Evolutionary conservation across 2,329 filamentous ascomycete species (phyloP), one percentile per base, ranked within the genome.

Genomic region (Rosellinia necatrix): DNA sequence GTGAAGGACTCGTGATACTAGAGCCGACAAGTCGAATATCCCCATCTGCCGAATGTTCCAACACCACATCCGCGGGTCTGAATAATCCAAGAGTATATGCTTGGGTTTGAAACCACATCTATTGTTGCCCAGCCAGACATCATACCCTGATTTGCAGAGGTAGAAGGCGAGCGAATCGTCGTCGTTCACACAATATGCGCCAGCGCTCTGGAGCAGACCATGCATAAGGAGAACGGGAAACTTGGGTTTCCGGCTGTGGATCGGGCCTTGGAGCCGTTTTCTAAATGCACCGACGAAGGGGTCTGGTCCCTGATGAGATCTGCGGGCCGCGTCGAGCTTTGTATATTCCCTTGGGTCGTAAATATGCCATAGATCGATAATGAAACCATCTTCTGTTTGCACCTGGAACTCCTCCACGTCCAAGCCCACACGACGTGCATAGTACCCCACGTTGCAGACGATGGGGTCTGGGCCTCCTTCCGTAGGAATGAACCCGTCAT

Each of bases 21-120:
- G 80, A 0, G 92, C 92, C 0, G 92, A 82, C 2, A 97, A 80
- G 69, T 97, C 93, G 69, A 96, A 85, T 1, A 92, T 87, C 3
- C 92, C 93, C 89, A 97, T 96, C 68, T 96, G 91, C 0, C 90
- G 85, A 52, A 97, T 96, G 63, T 96, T 96, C 93, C 93, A 97
- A 35, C 87, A 86, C 93, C 93, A 97, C 90, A 97, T 96, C 25
- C 92, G 84, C 1, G 93, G 92, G 68, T 97, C 93, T 3, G 77
- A 76, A 62, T 89, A 86, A 2, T 83, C 74, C 34, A 97, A 81
- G 19, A 87, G 74, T 2, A 80, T 82, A 69, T 97, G 93, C 61
- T 86, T 83, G 0, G 93, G 92, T 0, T 82, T 77, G 72, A 94
- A 91, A 1, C 92, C 92, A 68, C 92, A 96, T 17, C 93, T 83